Percentiles rank a stretch among this genome's conserved stretches.
phyloP scores from a whole-genome alignment of 2,329 filamentous ascomycete species.

The Penicillium frequentans region DNA sequence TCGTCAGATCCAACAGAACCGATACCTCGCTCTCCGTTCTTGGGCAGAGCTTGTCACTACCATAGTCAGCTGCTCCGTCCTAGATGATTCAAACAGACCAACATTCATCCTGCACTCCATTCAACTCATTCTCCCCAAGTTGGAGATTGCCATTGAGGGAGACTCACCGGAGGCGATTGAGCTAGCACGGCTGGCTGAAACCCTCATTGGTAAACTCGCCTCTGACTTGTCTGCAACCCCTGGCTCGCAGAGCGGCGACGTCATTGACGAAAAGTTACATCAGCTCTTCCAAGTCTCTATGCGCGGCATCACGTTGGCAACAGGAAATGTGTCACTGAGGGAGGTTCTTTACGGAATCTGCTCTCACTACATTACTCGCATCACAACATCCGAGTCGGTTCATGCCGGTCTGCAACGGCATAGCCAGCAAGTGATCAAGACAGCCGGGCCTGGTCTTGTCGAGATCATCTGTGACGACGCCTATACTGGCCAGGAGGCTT shows the following conservation, averaged over 20 bases:
- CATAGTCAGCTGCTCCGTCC: constrained; percentile 78
- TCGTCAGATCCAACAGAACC: constrained; percentile 40
- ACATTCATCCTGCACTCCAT: constrained; percentile 83
- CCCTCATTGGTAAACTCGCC: constrained; percentile 49
- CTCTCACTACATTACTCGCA: constrained; percentile 77
- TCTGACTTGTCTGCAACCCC: constrained; percentile 38
- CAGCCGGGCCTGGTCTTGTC: constrained; percentile 77
- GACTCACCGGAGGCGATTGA: constrained; percentile 70
- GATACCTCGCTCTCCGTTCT: constrained; percentile 69
- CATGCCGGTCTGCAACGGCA: constrained; percentile 50
- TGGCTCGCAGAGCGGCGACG: constrained; percentile 57
- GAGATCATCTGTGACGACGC: constrained; percentile 92
- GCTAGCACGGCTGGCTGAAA: constrained; percentile 75
- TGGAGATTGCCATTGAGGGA: constrained; percentile 73
- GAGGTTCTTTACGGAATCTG: constrained; percentile 89
- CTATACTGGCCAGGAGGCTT: constrained; percentile 76
- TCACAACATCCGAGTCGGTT: constrained; percentile 52
- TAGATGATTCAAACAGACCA: constrained; percentile 69
- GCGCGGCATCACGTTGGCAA: constrained; percentile 72
- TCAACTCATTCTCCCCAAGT: constrained; percentile 82
- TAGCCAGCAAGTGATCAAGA: constrained; percentile 69
- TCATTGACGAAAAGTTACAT: constrained; percentile 84
- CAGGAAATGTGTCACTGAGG: constrained; percentile 69
- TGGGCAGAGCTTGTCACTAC: constrained; percentile 86
- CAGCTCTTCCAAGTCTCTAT: constrained; percentile 88